A percentile compares a stretch with the other conserved stretches of the same genome.
phyloP scores from a whole-genome alignment of 2,329 filamentous ascomycete genomes.

The Monilinia vaccinii-corymbosi region DNA sequence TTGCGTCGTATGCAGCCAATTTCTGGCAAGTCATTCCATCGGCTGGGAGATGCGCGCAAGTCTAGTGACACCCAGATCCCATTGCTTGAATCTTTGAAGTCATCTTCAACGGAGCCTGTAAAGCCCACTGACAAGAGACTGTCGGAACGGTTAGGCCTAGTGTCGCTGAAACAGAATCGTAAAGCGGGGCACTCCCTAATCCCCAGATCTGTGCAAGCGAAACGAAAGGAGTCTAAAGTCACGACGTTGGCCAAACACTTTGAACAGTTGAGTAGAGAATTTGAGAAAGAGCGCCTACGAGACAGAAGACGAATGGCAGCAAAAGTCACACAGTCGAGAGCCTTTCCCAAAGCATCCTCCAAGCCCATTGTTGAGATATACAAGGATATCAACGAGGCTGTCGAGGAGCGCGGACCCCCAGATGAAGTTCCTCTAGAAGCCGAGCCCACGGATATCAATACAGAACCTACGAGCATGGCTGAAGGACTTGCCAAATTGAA shows the following conservation, averaged over 20 bases:
- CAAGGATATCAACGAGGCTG: constrained; percentile 84
- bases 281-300: constrained; percentile 74
- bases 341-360: constrained; percentile 84
- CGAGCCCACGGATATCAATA: constrained; percentile 26
- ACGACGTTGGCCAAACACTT: constrained; percentile 92
- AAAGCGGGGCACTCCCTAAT: constrained; percentile 66
- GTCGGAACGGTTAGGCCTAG: constrained; percentile 60
- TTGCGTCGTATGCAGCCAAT: constrained; percentile 22
- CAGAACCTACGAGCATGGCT: constrained; percentile 23
- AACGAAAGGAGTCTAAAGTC: constrained; percentile 67
- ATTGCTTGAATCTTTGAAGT: constrained; percentile 21
- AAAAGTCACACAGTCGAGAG: constrained; percentile 64
- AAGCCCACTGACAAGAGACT: constrained; percentile 56
- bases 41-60: constrained; percentile 18
- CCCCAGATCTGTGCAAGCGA: constrained; percentile 68
- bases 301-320: constrained; percentile 76
- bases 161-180: constrained; percentile 50
- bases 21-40: constrained; percentile 17
- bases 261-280: constrained; percentile 91
- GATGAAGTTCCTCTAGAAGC: constrained; percentile 41
- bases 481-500: constrained; percentile 27
- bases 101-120: constrained; percentile 22
- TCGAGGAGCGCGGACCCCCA: constrained; percentile 64
- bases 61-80: constrained; percentile 12
- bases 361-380: constrained; percentile 96